Evolutionary conservation across 257 asterid species (phyloP).

Genomic region (Lantana camara): DNA sequence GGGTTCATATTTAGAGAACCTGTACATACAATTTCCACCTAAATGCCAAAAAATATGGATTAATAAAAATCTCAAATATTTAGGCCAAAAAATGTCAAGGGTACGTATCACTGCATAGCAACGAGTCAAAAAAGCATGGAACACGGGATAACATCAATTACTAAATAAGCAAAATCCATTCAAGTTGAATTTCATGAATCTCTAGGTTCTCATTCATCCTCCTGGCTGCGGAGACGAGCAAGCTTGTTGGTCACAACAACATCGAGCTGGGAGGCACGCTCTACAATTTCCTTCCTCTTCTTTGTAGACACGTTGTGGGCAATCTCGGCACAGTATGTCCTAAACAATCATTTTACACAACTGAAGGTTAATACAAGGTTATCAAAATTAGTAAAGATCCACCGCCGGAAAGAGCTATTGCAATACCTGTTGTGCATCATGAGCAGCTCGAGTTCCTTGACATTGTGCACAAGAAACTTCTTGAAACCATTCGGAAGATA

Average conservation of each 20-base stretch:
- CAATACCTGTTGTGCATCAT: constrained; percentile 76
- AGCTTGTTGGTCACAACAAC: constrained; percentile 72
- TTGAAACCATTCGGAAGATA: constrained; percentile 68
- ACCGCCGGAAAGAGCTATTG: too few species aligned
- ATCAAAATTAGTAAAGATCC: too few species aligned
- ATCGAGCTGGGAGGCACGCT: constrained; percentile 67
- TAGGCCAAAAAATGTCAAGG: constrained; percentile 3
- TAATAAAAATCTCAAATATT: neutral
- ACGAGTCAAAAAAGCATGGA: neutral
- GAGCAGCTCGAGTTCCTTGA: constrained; percentile 58
- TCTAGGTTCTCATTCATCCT: constrained; percentile 55
- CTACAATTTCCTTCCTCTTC: constrained; percentile 66
- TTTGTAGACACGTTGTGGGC: constrained; percentile 65
- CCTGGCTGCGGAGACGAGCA: constrained; percentile 72
- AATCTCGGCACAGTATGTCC: constrained; percentile 70
- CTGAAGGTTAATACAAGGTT: too few species aligned
- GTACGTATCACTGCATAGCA: neutral
- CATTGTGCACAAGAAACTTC: constrained; percentile 69
- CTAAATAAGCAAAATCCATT: neutral
- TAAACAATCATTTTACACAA: constrained; percentile 8
- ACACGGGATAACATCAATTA: neutral
- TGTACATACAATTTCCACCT: neutral
- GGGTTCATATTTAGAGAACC: neutral
- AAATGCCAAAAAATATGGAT: neutral
- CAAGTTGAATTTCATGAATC: neutral